Conservation (phyloP, 139 green algal species). For the Diplosphaera chodatii region DNA sequence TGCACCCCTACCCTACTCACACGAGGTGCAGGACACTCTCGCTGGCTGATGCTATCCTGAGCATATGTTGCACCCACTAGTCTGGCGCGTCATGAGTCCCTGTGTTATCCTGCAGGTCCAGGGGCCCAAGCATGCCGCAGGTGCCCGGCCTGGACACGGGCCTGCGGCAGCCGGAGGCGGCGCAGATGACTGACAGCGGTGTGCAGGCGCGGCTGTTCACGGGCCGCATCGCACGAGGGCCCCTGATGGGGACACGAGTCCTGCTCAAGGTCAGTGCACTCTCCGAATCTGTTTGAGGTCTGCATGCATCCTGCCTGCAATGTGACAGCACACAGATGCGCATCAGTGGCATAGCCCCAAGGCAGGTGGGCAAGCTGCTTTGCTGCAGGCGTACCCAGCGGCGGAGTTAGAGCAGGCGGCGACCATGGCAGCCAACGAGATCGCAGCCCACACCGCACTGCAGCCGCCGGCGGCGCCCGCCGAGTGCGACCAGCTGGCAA, state of each 20-base stretch:
- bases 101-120: not conserved
- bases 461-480: slow-evolving; percentile 10
- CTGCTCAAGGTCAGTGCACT: not conserved
- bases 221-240: not conserved
- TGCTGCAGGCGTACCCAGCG: slow-evolving; percentile 11
- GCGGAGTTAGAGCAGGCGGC: not conserved
- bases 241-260: not conserved
- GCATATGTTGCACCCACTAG: no score
- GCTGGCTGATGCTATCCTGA: no score
- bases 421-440: slow-evolving; percentile 24
- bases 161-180: not conserved
- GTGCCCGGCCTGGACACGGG: not conserved
- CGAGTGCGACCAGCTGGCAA: slow-evolving; percentile 5
- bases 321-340: no score
- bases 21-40: no score
- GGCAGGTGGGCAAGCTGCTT: no score
- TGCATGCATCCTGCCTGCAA: no score
- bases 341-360: no score
- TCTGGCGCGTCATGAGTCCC: no score
- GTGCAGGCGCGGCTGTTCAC: slow-evolving; percentile 3
- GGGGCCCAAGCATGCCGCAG: not conserved
- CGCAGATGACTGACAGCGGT: not conserved
- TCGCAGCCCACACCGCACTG: slow-evolving; percentile 15
- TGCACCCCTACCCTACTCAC: no score
- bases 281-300: no score